Evolutionary conservation across 2,329 filamentous ascomycete species (phyloP), one percentile per base, ranked within the genome.

Genomic region (Stemphylium beticola): DNA sequence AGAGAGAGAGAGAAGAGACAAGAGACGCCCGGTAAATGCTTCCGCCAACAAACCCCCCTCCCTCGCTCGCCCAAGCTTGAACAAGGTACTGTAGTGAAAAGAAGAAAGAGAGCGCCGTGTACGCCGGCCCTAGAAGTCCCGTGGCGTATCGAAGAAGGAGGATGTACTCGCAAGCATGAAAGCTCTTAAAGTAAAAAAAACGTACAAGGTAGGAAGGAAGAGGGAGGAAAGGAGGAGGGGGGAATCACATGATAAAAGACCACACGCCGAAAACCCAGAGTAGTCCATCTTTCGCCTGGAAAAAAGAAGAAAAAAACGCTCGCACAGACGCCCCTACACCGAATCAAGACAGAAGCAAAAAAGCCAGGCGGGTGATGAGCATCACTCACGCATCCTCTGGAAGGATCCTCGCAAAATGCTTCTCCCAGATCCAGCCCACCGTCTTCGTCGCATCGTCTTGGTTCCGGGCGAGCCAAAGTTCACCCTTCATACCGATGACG

Each of bases 371-470:
- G 39, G 10, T 15, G 40, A 9, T 9, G 22, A 14, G n/a, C 17
- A n/a, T 20, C 8, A 12, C 17, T 53, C 58, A 69, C 36, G 64
- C 64, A 31, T 74, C 73, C 50, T 76, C 75, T 5, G 74, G 72
- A 33, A 76, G 49, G 24, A 76, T 76, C 17, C 74, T 64, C 18
- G 75, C 75, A 81, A 99, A 99, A 78, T 99, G 95, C 76, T 97
- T 97, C 68, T 93, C 96, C 95, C 95, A 99, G 68, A 99, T 96
- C 95, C 95, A 99, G 46, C 95, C 95, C 31, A 98, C 87, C 61
- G 87, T 83, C 61, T 89, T 85, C 10, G 81, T 82, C 1, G 86
- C 80, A 75, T 99, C 95, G 71, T 99, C 95, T 77, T 99, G 95
- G 73, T 99, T 99, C 76, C 92, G 92, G 48, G 95, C 95, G 53